phyloP scores from a whole-genome alignment of 164 flowering plant genomes.

The Magnolia changhungtana region DNA sequence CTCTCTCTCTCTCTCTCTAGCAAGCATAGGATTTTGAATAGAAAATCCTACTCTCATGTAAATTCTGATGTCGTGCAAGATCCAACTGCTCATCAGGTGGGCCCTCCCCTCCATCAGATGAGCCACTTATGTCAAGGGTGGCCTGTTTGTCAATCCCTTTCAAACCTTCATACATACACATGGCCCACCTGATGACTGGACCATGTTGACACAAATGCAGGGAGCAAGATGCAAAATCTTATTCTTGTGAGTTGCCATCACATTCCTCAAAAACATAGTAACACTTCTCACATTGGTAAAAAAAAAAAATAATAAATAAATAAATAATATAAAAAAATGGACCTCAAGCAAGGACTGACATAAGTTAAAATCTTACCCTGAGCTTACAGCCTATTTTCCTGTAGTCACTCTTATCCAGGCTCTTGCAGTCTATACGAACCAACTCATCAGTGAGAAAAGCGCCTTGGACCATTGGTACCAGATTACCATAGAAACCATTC shows the following conservation, averaged over 20 bases:
- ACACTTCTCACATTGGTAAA: not conserved
- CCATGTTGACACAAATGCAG: not conserved
- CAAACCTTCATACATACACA: not conserved
- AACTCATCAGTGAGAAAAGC: constrained; percentile 80
- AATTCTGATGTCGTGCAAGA: too few species aligned
- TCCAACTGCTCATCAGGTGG: too few species aligned
- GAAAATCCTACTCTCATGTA: too few species aligned
- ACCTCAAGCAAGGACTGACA: not conserved
- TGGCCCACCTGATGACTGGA: not conserved
- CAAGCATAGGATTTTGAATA: too few species aligned
- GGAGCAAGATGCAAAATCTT: not conserved
- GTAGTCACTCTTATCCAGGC: constrained; percentile 79
- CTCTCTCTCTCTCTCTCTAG: too few species aligned
- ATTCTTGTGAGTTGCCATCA: not conserved
- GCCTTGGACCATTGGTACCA: constrained; percentile 88
- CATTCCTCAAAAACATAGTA: too few species aligned
- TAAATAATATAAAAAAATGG: too few species aligned
- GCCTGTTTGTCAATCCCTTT: not conserved
- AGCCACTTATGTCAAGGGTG: not conserved
- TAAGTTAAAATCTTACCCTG: constrained; percentile 44
- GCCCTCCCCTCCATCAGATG: too few species aligned
- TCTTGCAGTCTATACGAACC: constrained; percentile 78
- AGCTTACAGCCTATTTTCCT: constrained; percentile 91
- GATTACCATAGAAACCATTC: constrained; percentile 87
- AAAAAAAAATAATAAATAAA: too few species aligned